Conservation (phyloP, 2,329 filamentous ascomycete genomes). For the Metarhizium brunneum region DNA sequence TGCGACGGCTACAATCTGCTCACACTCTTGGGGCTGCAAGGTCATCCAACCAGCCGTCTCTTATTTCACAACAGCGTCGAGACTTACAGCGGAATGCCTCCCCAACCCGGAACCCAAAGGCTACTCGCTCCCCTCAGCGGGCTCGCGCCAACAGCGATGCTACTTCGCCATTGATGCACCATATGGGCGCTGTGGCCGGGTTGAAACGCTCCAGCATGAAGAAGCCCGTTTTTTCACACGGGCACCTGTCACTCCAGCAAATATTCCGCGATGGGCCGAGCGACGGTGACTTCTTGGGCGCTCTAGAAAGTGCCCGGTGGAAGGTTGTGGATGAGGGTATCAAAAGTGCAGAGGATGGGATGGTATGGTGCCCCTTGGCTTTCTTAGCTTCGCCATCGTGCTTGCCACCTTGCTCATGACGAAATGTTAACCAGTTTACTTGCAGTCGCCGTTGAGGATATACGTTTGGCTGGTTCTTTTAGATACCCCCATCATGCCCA, state of each 20-base stretch:
- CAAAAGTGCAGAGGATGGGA: constrained; percentile 70
- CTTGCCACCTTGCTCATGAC: background rate
- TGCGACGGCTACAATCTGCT: constrained; percentile 68
- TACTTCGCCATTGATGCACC: constrained; percentile 29
- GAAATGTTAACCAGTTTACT: background rate
- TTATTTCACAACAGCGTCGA: constrained; percentile 55
- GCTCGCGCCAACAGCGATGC: constrained; percentile 68
- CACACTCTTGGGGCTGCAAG: constrained; percentile 53
- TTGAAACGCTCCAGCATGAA: constrained; percentile 30
- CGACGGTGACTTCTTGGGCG: constrained; percentile 56
- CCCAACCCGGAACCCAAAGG: constrained; percentile 17
- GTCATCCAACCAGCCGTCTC: constrained; percentile 38
- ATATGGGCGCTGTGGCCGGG: constrained; percentile 26
- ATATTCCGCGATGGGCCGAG: constrained; percentile 74
- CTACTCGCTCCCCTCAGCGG: constrained; percentile 40
- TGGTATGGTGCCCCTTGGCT: constrained; percentile 42
- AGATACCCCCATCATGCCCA: constrained; percentile 74
- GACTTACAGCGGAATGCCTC: constrained; percentile 31
- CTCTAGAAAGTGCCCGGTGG: constrained; percentile 61
- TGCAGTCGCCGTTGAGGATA: constrained; percentile 79
- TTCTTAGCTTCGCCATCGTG: background rate
- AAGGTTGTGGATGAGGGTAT: constrained; percentile 69
- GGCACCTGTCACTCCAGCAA: constrained; percentile 57
- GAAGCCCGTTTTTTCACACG: constrained; percentile 39
- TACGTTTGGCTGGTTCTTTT: constrained; percentile 95